These are phyloP conservation scores for Rhizopogon vulgaris DNA, from an alignment of 768 basidiomycete species.

Conservation along the genomic window DNA sequence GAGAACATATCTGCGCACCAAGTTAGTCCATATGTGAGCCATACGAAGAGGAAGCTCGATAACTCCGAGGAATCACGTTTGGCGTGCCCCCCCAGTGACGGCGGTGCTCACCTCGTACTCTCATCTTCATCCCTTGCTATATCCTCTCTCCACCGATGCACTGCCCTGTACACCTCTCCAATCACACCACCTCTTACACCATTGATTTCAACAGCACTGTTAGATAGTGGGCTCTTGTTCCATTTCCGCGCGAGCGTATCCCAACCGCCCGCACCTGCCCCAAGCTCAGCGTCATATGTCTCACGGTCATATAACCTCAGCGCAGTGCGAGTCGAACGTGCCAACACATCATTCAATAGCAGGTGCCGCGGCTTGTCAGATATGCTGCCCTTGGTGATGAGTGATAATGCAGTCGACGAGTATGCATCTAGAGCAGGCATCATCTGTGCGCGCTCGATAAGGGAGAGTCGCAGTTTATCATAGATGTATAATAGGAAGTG, in stretches of 20 bases:
- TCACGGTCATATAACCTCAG: conserved; percentile 67
- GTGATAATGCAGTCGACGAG: conserved; percentile 19
- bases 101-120: conserved; percentile 57
- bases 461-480: conserved; percentile 82
- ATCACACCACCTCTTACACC: conserved; percentile 32
- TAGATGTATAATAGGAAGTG: conserved; percentile 93
- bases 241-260: conserved; percentile 72
- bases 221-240: conserved; percentile 57
- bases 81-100: not conserved
- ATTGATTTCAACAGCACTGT: conserved; percentile 30
- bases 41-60: not conserved
- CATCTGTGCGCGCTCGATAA: conserved; percentile 57
- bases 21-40: not conserved
- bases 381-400: conserved; percentile 14
- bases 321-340: conserved; percentile 71
- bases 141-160: conserved; percentile 82
- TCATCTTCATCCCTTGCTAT: conserved; percentile 83
- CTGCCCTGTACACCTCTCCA: conserved; percentile 57
- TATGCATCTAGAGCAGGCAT: conserved; percentile 32
- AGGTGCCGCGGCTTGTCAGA: conserved; percentile 23
- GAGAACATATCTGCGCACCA: conserved; percentile 53
- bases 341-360: conserved; percentile 59
- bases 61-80: not conserved
- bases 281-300: conserved; percentile 58
- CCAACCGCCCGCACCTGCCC: conserved; percentile 70